Evolutionary conservation across 495 filamentous ascomycete species (phyloP).

Genomic region (Coniosporium apollinis): DNA sequence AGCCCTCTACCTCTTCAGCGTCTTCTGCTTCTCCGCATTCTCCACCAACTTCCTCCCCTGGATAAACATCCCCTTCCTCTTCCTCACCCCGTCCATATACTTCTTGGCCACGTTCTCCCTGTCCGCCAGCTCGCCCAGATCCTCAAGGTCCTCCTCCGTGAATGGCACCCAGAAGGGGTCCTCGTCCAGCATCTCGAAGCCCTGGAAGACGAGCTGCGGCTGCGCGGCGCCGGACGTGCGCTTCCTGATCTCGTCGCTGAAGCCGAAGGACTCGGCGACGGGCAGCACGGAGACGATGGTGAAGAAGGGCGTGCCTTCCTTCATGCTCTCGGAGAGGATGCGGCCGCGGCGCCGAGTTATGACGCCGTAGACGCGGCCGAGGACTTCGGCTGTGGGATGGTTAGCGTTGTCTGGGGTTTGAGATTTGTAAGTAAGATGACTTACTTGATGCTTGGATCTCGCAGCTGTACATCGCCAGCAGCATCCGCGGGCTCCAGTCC

Average conservation of each 20-base stretch:
- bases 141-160: constrained; percentile 92
- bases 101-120: constrained; percentile 86
- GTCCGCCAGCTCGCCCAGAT: constrained; percentile 85
- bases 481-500: constrained; percentile 84
- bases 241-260: constrained; percentile 89
- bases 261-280: constrained; percentile 89
- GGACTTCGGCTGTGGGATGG: constrained; percentile 54
- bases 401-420: constrained; percentile 1
- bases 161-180: constrained; percentile 97
- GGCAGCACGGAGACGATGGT: constrained; percentile 75
- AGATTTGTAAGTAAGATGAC: constrained; percentile 10
- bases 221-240: constrained; percentile 77
- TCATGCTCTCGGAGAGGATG: constrained; percentile 78
- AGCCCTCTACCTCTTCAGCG: constrained; percentile 75
- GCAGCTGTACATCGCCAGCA: constrained; percentile 96
- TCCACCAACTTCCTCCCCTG: constrained; percentile 61
- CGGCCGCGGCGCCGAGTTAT: constrained; percentile 80
- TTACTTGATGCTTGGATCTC: constrained; percentile 91
- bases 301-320: constrained; percentile 93
- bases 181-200: constrained; percentile 76
- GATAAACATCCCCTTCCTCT: constrained; percentile 72
- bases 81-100: constrained; percentile 82
- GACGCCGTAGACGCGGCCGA: constrained; percentile 86
- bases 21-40: constrained; percentile 98
- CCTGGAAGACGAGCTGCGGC: constrained; percentile 84